Evolutionary conservation across 257 asterid genomes (phyloP).

Genomic region (Solanum boliviense): DNA sequence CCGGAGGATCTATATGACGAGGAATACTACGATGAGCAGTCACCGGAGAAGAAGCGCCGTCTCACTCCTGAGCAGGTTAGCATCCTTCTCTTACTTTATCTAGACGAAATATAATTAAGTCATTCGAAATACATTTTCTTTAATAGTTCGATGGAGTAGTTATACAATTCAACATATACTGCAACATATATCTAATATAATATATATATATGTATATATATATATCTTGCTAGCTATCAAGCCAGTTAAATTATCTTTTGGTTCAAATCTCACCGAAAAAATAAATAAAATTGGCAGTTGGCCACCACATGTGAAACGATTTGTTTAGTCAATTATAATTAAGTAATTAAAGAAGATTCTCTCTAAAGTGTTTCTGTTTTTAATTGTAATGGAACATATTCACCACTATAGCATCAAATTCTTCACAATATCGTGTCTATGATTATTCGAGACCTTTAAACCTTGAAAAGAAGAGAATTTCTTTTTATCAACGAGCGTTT

Average conservation of each 20-base stretch:
- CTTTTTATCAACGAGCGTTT: neutral
- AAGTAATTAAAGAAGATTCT: neutral
- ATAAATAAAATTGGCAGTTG: neutral
- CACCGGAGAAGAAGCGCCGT: slow-evolving; percentile 96
- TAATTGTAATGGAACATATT: neutral
- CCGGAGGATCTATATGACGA: slow-evolving; percentile 72
- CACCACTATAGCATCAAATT: neutral
- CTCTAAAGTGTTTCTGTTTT: neutral
- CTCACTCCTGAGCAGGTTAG: slow-evolving; percentile 84
- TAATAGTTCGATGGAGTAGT: neutral
- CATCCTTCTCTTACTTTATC: neutral
- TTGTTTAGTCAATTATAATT: neutral
- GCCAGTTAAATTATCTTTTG: neutral
- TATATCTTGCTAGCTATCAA: neutral
- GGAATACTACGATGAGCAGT: slow-evolving; percentile 86
- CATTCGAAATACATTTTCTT: neutral
- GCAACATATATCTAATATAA: neutral
- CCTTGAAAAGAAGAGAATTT: neutral
- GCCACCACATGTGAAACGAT: neutral
- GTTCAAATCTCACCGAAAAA: neutral
- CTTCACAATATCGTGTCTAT: neutral
- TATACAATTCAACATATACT: neutral
- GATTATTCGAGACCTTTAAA: neutral
- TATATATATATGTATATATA: no score
- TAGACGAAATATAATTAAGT: neutral